Conservation (phyloP, 2,329 filamentous ascomycete genomes). For the Calonectria pseudoturangicola region DNA sequence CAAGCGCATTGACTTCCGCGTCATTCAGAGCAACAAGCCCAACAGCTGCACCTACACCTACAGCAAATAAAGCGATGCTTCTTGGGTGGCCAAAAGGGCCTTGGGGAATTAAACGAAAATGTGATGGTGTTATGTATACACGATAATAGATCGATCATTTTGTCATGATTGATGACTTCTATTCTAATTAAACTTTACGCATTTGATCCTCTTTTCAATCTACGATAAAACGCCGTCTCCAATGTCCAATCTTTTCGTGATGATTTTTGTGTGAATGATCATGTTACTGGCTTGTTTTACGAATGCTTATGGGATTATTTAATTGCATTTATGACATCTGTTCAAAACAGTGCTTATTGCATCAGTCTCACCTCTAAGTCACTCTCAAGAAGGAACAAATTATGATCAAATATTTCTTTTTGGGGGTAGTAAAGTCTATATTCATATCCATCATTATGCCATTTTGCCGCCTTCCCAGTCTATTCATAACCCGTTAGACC, state of each 20-base stretch:
- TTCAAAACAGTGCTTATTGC: too few species aligned
- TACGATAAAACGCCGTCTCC: too few species aligned
- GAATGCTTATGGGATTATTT: too few species aligned
- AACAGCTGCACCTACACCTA: conserved; percentile 61
- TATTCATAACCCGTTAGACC: conserved; percentile 7
- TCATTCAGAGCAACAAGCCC: conserved; percentile 55
- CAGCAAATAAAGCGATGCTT: too few species aligned
- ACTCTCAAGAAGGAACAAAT: not conserved
- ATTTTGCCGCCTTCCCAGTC: not conserved
- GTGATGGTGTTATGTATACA: not conserved
- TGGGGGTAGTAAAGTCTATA: not conserved
- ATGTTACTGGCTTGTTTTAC: too few species aligned
- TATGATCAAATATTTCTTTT: not conserved
- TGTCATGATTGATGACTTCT: too few species aligned
- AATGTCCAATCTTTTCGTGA: too few species aligned
- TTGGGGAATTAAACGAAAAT: not conserved
- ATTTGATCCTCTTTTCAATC: too few species aligned
- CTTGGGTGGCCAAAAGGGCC: not conserved
- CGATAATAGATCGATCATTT: not conserved
- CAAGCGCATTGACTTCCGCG: conserved; percentile 59
- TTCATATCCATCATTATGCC: conserved; percentile 11
- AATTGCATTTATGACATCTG: too few species aligned
- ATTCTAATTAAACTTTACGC: too few species aligned
- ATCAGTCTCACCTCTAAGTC: not conserved
- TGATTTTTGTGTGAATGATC: too few species aligned